phyloP scores from a whole-genome alignment of 148 eudicot genomes.

The Vaccinium macrocarpon region DNA sequence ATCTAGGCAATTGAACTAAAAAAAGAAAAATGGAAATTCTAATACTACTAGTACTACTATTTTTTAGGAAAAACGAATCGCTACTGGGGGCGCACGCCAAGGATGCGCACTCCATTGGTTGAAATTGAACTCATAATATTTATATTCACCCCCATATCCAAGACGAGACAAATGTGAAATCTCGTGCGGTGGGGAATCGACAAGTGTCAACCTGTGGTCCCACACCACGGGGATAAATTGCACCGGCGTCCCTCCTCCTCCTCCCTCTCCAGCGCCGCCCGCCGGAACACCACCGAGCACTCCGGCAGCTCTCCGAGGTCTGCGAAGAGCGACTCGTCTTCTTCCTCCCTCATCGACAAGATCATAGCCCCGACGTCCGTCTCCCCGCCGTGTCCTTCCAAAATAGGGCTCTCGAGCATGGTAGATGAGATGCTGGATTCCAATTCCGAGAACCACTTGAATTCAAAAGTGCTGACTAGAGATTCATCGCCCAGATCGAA shows the following conservation, averaged over 20 bases:
- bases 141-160: constrained; percentile 8
- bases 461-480: constrained; percentile 5
- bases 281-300: constrained; percentile 67
- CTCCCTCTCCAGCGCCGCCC: constrained; percentile 21
- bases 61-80: background rate
- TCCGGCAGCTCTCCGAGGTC: constrained; percentile 95
- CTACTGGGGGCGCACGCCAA: constrained; percentile 45
- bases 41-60: too few species aligned
- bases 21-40: background rate
- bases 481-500: constrained; percentile 18
- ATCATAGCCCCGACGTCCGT: constrained; percentile 17
- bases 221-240: constrained; percentile 40
- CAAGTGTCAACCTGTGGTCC: constrained; percentile 41
- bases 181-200: background rate
- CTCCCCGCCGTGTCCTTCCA: constrained; percentile 10
- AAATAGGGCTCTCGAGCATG: constrained; percentile 36
- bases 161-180: constrained; percentile 17
- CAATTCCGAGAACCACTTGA: constrained; percentile 44
- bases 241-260: constrained; percentile 33
- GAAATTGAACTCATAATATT: background rate
- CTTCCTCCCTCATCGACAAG: constrained; percentile 55
- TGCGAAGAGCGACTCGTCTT: constrained; percentile 70
- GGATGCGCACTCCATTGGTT: constrained; percentile 23
- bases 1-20: constrained; percentile 17
- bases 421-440: constrained; percentile 29